Base-by-base conservation (phyloP, 345 rosid genomes). In the Dipteronia sinensis region DNA sequence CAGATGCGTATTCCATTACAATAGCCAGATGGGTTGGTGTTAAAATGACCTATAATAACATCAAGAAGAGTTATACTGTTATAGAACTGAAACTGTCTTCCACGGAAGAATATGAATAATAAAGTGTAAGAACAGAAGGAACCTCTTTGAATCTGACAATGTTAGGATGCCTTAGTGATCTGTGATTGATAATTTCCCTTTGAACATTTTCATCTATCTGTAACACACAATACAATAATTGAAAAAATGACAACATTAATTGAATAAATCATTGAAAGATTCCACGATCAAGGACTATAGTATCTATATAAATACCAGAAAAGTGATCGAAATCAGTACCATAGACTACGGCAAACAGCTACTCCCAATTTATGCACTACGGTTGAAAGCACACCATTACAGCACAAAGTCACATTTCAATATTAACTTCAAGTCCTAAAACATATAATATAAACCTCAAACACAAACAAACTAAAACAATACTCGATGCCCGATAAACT, bases 131-230 rank as follows among this genome's bases (percentile, higher is more conserved):
- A 44, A 51, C 22, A 62, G 47, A 78, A 77, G 84, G 44, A 19
- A 90, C 97, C 97, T 92, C 97, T 81, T 86, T 92, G 82, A 92
- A 92, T 79, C 93, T 89, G 71, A 92, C 91, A 55, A 92, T 92
- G 85, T 92, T 92, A 47, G 97, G 93, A 82, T 92, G 97, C 87
- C 92, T 90, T 55, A 90, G 78, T 11, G 94, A 90, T 80, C 97
- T 81, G 79, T 92, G 97, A 77, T 92, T 92, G 77, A 92, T 92
- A 53, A 92, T 92, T 80, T 92, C 97, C 82, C 97, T 88, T 80
- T 85, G 87, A 40, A 92, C 97, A 77, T 92, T 92, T 79, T 89
- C 97, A 68, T 92, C 97, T 70, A 92, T 92, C 97, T 92, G 94
- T 77, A 46, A 31, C 59, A 82, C 34, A 51, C 17, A 17, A 58